Evolutionary conservation across 139 green algal species (phyloP), one percentile per base, ranked within the genome.

Genomic region (Microglena sp.): DNA sequence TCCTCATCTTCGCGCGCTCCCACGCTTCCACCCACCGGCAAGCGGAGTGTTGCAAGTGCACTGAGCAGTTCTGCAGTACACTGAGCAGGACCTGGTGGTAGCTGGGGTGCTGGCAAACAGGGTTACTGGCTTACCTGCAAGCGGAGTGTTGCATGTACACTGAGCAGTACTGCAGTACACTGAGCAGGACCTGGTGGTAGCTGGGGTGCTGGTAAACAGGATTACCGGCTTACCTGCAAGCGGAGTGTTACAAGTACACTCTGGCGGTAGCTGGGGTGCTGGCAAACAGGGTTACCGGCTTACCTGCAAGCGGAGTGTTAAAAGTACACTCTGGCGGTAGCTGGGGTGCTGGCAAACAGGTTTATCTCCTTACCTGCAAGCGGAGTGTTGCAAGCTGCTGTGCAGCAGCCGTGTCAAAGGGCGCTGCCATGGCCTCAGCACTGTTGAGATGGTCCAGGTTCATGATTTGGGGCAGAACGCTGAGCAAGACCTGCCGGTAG

Each of bases 401-500:
- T 3, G 46, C 73, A 1, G 58, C 58, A 1, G 53, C 53, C 15
- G 44, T n/a, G n/a, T 79, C 68, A 40, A 67, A 68, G 18, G 61
- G 62, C 4, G 46, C n/a, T 5, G 35, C 50, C 27, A 79, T 55
- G 1, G 60, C 67, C 28, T 74, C 57, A 0, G 65, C 50, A 7
- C 28, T 55, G 36, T n/a, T 60, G 1, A 71, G 2, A 0, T 70
- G 30, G 60, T 91, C 83, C 33, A 87, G 64, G 54, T 67, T 26
- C 15, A 66, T 57, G n/a, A 91, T 65, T 2, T 85, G 75, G 1
- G 83, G 73, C 60, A 91, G 69, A 27, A 83, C 73, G 11, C 64
- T 68, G 1, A 69, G 66, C 2, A 86, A 61, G 0, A 69, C 71
- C 22, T 75, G 66, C 40, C 67, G 36, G 58, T 70, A 70, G 22